A percentile compares a stretch with the other conserved stretches of the same genome.
phyloP scores from a whole-genome alignment of 73 alveolate genomes.

The Tetrahymena malaccensis region DNA sequence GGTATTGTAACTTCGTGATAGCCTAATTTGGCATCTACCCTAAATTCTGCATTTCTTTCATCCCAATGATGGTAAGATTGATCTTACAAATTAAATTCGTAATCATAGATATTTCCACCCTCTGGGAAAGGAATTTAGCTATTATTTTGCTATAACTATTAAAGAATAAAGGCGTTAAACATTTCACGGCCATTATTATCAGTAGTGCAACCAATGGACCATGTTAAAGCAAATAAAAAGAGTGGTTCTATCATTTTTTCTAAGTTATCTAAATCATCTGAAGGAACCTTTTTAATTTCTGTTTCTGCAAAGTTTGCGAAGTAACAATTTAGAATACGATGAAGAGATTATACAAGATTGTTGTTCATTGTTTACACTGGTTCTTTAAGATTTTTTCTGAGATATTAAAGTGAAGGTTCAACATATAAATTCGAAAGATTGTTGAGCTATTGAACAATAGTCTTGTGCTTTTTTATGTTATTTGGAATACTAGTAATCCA shows the following conservation, averaged over 20 bases:
- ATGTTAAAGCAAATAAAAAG: slow-evolving; percentile 71
- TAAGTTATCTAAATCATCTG: slow-evolving; percentile 78
- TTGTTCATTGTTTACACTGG: slow-evolving; percentile 83
- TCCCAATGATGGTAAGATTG: slow-evolving; percentile 84
- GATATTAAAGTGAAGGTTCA: slow-evolving; percentile 55
- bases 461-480: slow-evolving; percentile 13
- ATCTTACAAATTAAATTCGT: slow-evolving; percentile 62
- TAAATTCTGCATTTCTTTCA: slow-evolving; percentile 70
- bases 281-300: slow-evolving; percentile 65
- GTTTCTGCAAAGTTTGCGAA: slow-evolving; percentile 72
- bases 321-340: slow-evolving; percentile 84
- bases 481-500: slow-evolving; percentile 32
- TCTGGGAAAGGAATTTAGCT: slow-evolving; percentile 52
- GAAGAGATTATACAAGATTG: slow-evolving; percentile 66
- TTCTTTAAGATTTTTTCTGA: slow-evolving; percentile 72
- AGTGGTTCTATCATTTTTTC: slow-evolving; percentile 71
- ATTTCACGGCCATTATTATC: slow-evolving; percentile 80
- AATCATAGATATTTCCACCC: slow-evolving; percentile 76
- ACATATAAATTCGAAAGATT: slow-evolving; percentile 50
- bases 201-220: slow-evolving; percentile 91
- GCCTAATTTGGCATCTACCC: slow-evolving; percentile 74
- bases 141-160: slow-evolving; percentile 16
- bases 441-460: slow-evolving; percentile 46
- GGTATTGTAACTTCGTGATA: slow-evolving; percentile 98
- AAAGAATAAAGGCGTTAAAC: slow-evolving; percentile 54